Evolutionary conservation across 345 rosid genomes (phyloP), one percentile per base, ranked within the genome.

Genomic region (Lepidium didymum): DNA sequence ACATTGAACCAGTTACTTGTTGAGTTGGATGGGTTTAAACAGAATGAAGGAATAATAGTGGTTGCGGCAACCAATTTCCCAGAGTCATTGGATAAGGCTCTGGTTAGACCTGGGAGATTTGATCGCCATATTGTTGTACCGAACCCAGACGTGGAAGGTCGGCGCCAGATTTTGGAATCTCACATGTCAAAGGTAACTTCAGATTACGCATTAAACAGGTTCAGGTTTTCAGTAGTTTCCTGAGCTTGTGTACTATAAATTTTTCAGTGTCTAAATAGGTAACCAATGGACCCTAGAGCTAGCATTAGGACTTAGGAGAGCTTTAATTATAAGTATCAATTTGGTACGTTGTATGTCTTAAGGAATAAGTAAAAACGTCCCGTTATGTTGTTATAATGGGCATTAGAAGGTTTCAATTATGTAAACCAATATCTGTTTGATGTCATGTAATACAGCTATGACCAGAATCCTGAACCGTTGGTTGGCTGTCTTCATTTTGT

Each of bases 11-110:
- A 95, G 77, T 55, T 95, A 73, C 90, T 95, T 3, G 97, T 95
- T 18, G 99, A 91, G 80, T 62, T 95, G 75, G 99, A 95, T 77
- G 99, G 99, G 25, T 95, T 95, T 77, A 87, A 95, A 78, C 99
- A 89, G 78, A 91, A 95, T 73, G 96, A 91, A 75, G 99, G 99
- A 33, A 87, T 95, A 37, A 95, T 95, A 68, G 96, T 91, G 52
- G 87, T 95, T 15, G 99, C 96, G 1, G 99, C 97, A 0, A 95
- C 99, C 8, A 95, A 91, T 77, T 87, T 95, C 60, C 97, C 97
- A 0, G 90, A 91, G 81, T 86, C 97, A 15, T 78, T 91, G 79
- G 99, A 95, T 78, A 89, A 89, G 77, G 99, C 99, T 8, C 60
- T 95, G 81, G 90, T 91, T 40, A 85, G 99, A 79, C 99, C 99